phyloP scores from a whole-genome alignment of 805 yeast genomes.

The Ogataea nitratoaversa region DNA sequence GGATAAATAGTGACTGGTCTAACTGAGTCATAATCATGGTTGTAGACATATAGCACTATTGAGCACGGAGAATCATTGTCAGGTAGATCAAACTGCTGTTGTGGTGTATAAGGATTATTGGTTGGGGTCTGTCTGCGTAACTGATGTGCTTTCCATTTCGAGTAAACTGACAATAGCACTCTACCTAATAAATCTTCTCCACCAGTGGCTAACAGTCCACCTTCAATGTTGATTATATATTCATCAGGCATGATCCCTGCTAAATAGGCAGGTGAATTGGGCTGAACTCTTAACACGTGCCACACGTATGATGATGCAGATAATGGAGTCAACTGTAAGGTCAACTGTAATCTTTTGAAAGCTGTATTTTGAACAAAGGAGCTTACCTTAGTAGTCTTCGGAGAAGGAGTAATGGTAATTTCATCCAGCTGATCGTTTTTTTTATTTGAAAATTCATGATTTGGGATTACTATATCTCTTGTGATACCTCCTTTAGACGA shows the following conservation, averaged over 20 bases:
- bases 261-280: slow-evolving; percentile 73
- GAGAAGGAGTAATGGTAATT: slow-evolving; percentile 22
- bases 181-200: slow-evolving; percentile 78
- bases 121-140: slow-evolving; percentile 3
- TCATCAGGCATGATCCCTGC: slow-evolving; percentile 87
- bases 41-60: slow-evolving; percentile 69
- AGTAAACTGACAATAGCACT: slow-evolving; percentile 54
- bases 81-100: slow-evolving; percentile 25
- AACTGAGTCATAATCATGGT: slow-evolving; percentile 79
- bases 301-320: slow-evolving; percentile 78
- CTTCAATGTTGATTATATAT: slow-evolving; percentile 82
- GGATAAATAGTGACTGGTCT: slow-evolving; percentile 84
- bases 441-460: slow-evolving; percentile 18
- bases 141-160: slow-evolving; percentile 21
- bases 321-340: slow-evolving; percentile 75
- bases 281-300: slow-evolving; percentile 73
- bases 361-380: slow-evolving; percentile 26
- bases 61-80: slow-evolving; percentile 24
- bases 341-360: slow-evolving; percentile 56
- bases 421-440: slow-evolving; percentile 25
- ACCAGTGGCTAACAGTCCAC: slow-evolving; percentile 79
- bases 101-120: slow-evolving; percentile 8
- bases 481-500: slow-evolving; percentile 76
- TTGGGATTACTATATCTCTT: slow-evolving; percentile 37
- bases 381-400: slow-evolving; percentile 10